Evolutionary conservation across 805 yeast genomes (phyloP).

Genomic region (Metschnikowia reukaufii): DNA sequence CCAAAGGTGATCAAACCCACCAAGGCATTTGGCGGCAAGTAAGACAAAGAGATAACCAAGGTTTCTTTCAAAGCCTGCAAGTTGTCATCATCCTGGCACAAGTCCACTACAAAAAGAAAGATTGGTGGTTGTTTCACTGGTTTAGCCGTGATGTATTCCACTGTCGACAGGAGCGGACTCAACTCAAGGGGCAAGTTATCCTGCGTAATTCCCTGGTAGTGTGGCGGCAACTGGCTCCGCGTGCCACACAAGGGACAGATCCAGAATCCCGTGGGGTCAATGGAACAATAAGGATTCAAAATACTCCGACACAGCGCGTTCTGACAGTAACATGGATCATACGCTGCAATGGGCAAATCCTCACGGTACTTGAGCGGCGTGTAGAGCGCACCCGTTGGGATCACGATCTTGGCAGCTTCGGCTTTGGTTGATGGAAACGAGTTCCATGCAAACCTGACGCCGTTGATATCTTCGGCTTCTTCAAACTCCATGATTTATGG

Average conservation of each 20-base stretch:
- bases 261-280: slow-evolving; percentile 83
- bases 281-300: slow-evolving; percentile 81
- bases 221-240: slow-evolving; percentile 79
- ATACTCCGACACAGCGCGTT: slow-evolving; percentile 76
- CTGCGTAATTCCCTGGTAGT: slow-evolving; percentile 72
- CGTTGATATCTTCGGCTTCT: slow-evolving; percentile 46
- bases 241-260: slow-evolving; percentile 78
- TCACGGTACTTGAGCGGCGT: slow-evolving; percentile 87
- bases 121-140: slow-evolving; percentile 85
- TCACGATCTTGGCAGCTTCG: slow-evolving; percentile 88
- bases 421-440: slow-evolving; percentile 85
- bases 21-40: slow-evolving; percentile 86
- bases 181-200: slow-evolving; percentile 83
- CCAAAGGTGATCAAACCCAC: slow-evolving; percentile 88
- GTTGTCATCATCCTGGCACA: slow-evolving; percentile 88
- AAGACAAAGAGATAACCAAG: slow-evolving; percentile 67
- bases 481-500: slow-evolving; percentile 36
- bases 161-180: slow-evolving; percentile 64
- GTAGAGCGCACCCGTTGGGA: slow-evolving; percentile 91
- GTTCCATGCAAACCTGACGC: slow-evolving; percentile 51
- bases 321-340: slow-evolving; percentile 84
- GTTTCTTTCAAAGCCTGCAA: slow-evolving; percentile 80
- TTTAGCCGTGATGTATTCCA: slow-evolving; percentile 80
- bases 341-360: slow-evolving; percentile 72
- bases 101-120: slow-evolving; percentile 80